Conservation (phyloP, 768 basidiomycete species). For the Boletus rufocinnamomeus region DNA sequence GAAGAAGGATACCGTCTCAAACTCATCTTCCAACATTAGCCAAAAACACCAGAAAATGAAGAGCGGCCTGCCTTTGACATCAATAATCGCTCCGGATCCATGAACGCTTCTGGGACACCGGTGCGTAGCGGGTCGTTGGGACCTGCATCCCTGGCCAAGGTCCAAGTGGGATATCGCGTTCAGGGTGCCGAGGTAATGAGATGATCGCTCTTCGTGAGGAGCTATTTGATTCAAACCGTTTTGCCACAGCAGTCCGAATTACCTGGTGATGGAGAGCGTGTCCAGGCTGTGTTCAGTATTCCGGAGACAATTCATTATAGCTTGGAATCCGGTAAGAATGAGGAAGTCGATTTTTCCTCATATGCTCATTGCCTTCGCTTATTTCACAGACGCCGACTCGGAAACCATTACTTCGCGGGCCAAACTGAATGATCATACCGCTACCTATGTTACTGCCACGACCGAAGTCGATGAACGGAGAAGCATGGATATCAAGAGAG, state of each 20-base stretch:
- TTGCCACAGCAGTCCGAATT: background rate
- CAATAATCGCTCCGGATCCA: background rate
- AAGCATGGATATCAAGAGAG: too few relatives aligned
- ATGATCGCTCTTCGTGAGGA: background rate
- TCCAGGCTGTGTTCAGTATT: background rate
- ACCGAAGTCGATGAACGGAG: too few relatives aligned
- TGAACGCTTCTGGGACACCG: background rate
- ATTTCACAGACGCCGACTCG: background rate
- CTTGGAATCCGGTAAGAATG: background rate
- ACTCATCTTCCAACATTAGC: background rate
- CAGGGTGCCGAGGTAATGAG: conserved; percentile 1
- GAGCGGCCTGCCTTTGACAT: background rate
- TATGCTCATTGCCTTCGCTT: background rate
- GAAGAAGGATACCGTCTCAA: background rate
- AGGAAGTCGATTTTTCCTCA: background rate
- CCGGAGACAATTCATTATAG: background rate
- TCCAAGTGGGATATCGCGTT: background rate
- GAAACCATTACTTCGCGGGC: background rate
- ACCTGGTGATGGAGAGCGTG: background rate
- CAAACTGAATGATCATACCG: background rate
- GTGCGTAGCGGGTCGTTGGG: background rate
- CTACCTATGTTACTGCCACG: too few relatives aligned
- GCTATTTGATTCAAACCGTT: background rate
- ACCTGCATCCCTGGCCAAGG: background rate
- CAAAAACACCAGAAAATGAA: background rate